phyloP scores from a whole-genome alignment of 2,329 filamentous ascomycete species.

The Venturia effusa region DNA sequence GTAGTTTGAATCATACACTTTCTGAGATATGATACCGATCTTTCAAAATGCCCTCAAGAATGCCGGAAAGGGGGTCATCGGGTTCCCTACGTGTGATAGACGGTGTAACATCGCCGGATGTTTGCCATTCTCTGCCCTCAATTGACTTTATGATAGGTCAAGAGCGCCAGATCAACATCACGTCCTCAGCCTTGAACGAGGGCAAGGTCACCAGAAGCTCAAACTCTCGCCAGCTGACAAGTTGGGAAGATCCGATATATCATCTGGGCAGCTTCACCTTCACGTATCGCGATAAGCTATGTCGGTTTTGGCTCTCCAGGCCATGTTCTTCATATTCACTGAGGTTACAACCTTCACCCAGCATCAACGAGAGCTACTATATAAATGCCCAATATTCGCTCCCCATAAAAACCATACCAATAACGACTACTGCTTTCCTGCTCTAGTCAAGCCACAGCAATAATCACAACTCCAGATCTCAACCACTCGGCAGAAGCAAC shows the following conservation, averaged over 20 bases:
- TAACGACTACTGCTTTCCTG: background rate
- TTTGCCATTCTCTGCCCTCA: background rate
- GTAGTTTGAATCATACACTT: background rate
- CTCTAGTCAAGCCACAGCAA: background rate
- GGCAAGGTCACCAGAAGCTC: background rate
- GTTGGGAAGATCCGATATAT: background rate
- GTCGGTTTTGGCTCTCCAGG: background rate
- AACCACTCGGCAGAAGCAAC: background rate
- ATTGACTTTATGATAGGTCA: background rate
- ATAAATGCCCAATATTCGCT: background rate
- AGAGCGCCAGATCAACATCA: background rate
- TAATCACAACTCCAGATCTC: background rate
- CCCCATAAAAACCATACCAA: background rate
- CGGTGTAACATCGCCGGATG: background rate
- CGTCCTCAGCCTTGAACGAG: background rate
- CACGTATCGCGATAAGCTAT: background rate
- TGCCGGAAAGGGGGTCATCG: background rate
- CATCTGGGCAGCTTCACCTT: background rate
- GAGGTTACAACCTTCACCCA: background rate
- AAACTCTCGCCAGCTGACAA: background rate
- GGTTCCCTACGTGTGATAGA: background rate
- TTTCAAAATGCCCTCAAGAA: background rate
- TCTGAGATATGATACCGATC: background rate
- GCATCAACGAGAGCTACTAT: background rate
- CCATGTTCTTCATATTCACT: background rate